Percentiles rank a stretch among this genome's conserved stretches.
Evolutionary conservation across 2,329 filamentous ascomycete genomes (phyloP).

Genomic region (Cladosporium sp.): DNA sequence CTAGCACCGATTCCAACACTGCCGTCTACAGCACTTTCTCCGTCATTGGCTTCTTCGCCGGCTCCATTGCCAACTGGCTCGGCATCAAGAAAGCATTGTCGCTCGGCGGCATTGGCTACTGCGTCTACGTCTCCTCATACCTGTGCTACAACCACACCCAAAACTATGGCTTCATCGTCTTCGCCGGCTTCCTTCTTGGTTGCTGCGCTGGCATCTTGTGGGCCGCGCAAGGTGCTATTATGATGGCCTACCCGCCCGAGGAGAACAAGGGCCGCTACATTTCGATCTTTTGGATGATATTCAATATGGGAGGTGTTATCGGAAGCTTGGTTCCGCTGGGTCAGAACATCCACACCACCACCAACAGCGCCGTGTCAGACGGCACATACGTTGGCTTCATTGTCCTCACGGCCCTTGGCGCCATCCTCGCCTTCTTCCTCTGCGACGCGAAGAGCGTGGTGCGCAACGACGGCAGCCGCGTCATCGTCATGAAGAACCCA

Average conservation of each 20-base stretch:
- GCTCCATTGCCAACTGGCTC: constrained; percentile 74
- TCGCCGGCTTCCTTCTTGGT: constrained; percentile 74
- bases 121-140: constrained; percentile 70
- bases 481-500: constrained; percentile 89
- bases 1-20: constrained; percentile 65
- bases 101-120: constrained; percentile 75
- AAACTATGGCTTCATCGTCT: constrained; percentile 71
- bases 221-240: constrained; percentile 80
- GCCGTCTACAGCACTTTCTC: constrained; percentile 73
- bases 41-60: constrained; percentile 63
- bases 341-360: constrained; percentile 64
- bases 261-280: constrained; percentile 83
- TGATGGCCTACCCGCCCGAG: constrained; percentile 87
- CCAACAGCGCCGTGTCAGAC: constrained; percentile 58
- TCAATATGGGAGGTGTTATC: constrained; percentile 88
- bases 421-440: constrained; percentile 67
- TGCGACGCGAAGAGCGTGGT: constrained; percentile 71
- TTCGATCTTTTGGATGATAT: constrained; percentile 91
- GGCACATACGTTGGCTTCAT: constrained; percentile 89
- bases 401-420: constrained; percentile 74
- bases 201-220: constrained; percentile 78
- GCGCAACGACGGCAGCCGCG: constrained; percentile 72
- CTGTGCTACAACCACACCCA: constrained; percentile 68
- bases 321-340: constrained; percentile 74
- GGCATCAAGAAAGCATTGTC: constrained; percentile 68